Evolutionary conservation across 768 basidiomycete species (phyloP).

Genomic region (Podaxis rugospora): DNA sequence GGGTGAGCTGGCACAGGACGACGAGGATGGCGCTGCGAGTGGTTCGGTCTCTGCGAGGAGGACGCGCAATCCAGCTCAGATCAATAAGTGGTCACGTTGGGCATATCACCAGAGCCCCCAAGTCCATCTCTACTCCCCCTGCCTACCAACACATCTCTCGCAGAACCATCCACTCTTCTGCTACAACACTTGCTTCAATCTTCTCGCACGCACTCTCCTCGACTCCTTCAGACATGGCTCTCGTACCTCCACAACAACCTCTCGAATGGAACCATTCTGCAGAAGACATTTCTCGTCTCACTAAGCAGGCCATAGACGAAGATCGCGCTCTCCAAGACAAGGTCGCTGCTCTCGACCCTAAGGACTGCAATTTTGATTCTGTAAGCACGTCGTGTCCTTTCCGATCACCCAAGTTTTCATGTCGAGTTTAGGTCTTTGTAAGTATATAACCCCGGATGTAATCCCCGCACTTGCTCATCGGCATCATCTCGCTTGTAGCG

Average conservation of each 20-base stretch:
- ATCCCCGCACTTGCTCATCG: background rate
- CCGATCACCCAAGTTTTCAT: slow-evolving; percentile 3
- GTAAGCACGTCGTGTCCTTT: slow-evolving; percentile 33
- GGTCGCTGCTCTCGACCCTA: slow-evolving; percentile 51
- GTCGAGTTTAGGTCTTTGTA: slow-evolving; percentile 60
- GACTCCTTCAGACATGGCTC: slow-evolving; percentile 34
- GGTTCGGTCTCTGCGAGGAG: background rate
- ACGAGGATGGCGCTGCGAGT: slow-evolving; percentile 6
- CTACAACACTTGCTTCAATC: slow-evolving; percentile 18
- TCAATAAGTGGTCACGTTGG: slow-evolving; percentile 35
- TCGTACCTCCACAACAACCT: slow-evolving; percentile 63
- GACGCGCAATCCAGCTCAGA: slow-evolving; percentile 16
- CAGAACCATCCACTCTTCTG: slow-evolving; percentile 6
- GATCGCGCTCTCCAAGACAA: slow-evolving; percentile 53
- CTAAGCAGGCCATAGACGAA: slow-evolving; percentile 53
- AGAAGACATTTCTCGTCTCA: slow-evolving; percentile 52
- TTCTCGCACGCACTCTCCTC: slow-evolving; percentile 18
- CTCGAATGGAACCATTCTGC: slow-evolving; percentile 65
- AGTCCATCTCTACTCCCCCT: slow-evolving; percentile 10
- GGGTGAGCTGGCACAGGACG: background rate
- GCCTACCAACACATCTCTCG: slow-evolving; percentile 26
- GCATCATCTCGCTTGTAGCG: slow-evolving; percentile 6
- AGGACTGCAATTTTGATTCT: slow-evolving; percentile 61
- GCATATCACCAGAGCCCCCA: slow-evolving; percentile 25
- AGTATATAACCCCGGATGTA: slow-evolving; percentile 26